Base-by-base conservation (phyloP, 495 filamentous ascomycete genomes). In the Penicillium maclennaniae region DNA sequence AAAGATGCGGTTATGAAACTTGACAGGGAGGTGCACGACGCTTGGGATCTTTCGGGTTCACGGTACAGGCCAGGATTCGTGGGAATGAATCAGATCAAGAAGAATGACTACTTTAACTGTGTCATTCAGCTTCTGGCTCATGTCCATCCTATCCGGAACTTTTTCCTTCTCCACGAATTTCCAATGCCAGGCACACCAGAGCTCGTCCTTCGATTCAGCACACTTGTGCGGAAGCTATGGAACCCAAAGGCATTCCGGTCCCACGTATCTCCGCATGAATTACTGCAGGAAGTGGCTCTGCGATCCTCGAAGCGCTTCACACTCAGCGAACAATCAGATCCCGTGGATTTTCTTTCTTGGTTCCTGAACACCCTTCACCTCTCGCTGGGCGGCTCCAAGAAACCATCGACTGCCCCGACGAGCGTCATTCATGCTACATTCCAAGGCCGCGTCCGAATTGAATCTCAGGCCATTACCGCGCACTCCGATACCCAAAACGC, bases 1-100 rank as follows among this genome's bases (percentile, higher is more conserved):
- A 87, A 85, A 59, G 80, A 82, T 26, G 86, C 96, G 58, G 91
- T 97, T 7, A 71, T 77, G 58, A 84, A 83, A 62, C 68, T 97
- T 10, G 93, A 97, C 71, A 87, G 81, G 62, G 86, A 88, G 64
- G 81, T 83, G 34, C 83, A 83, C 62, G 79, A 79, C 27, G 83
- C 86, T 21, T 91, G 83, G 82, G 91, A 96, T 59, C 76, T 97
- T 17, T 73, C 74, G 16, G 88, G 88, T 34, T 87, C 86, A 62
- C 84, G 86, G 67, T 99, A 97, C 69, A 84, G 85, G 56, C 93
- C 90, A 56, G 86, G 93, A 4, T 99, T 96, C 66, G 91, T 99
- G 55, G 93, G 93, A 54, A 91, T 99, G 86, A 97, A 99, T 76
- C 97, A 99, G 69, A 97, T 99, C 77, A 99, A 99, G 68, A 90